Conservation (phyloP, 257 asterid species). For the Forsythia viridissima region DNA sequence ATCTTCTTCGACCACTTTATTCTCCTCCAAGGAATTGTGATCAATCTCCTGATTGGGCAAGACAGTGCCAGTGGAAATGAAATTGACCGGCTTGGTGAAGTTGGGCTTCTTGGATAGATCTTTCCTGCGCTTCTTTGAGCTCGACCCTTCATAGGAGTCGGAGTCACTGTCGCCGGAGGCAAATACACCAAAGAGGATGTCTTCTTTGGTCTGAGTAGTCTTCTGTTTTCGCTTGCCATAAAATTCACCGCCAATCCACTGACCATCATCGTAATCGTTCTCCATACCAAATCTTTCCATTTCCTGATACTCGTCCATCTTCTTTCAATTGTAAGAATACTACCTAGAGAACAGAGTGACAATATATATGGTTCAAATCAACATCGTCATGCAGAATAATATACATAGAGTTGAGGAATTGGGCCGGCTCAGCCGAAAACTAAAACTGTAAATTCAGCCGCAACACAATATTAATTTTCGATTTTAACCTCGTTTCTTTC, state of each 20-base stretch:
- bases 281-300: slow-evolving; percentile 83
- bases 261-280: slow-evolving; percentile 75
- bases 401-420: too few relatives aligned
- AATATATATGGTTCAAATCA: not conserved
- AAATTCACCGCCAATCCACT: slow-evolving; percentile 75
- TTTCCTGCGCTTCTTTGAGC: slow-evolving; percentile 71
- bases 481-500: not conserved
- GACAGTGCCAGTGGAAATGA: slow-evolving; percentile 64
- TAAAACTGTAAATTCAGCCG: not conserved
- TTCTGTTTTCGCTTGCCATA: slow-evolving; percentile 58
- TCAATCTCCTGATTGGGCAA: slow-evolving; percentile 73
- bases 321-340: slow-evolving; percentile 6
- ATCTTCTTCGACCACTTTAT: slow-evolving; percentile 34
- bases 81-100: slow-evolving; percentile 71
- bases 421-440: too few relatives aligned
- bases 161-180: slow-evolving; percentile 77
- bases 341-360: not conserved
- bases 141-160: slow-evolving; percentile 53
- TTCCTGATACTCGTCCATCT: slow-evolving; percentile 81
- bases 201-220: slow-evolving; percentile 70
- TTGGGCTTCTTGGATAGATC: slow-evolving; percentile 49
- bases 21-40: slow-evolving; percentile 46
- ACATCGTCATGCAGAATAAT: not conserved
- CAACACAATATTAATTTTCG: not conserved
- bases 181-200: slow-evolving; percentile 75